These are phyloP conservation scores for Globisporangium paddicum DNA, from an alignment of 352 stramenopile genomes.

Conservation along the genomic window DNA sequence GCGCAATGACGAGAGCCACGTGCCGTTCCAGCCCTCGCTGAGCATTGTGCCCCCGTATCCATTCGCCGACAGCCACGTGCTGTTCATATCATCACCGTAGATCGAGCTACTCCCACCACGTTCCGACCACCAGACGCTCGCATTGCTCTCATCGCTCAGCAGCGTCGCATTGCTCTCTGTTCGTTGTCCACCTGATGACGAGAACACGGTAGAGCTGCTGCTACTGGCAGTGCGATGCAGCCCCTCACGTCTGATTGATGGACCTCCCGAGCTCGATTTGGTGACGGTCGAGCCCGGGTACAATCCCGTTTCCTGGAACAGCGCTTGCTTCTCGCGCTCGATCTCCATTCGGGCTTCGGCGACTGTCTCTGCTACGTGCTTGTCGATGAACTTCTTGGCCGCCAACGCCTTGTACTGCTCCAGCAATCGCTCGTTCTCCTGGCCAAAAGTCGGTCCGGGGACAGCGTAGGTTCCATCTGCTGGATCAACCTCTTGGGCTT, in stretches of 20 bases:
- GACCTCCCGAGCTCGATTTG: neutral
- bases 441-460: slow-evolving; percentile 1
- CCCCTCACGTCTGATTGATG: neutral
- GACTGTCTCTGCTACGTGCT: slow-evolving; percentile 64
- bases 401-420: slow-evolving; percentile 44
- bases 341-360: slow-evolving; percentile 56
- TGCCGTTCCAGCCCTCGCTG: slow-evolving; percentile 25
- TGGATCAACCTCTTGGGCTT: neutral
- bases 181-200: slow-evolving; percentile 21
- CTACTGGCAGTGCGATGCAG: slow-evolving; percentile 13
- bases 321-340: slow-evolving; percentile 59
- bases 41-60: slow-evolving; percentile 27
- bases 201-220: slow-evolving; percentile 20
- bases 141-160: slow-evolving; percentile 32
- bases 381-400: slow-evolving; percentile 68
- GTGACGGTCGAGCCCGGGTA: slow-evolving; percentile 36
- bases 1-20: slow-evolving; percentile 27
- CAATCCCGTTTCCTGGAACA: slow-evolving; percentile 63
- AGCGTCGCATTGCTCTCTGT: slow-evolving; percentile 28
- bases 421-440: slow-evolving; percentile 34
- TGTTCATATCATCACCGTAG: slow-evolving; percentile 31
- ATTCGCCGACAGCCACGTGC: slow-evolving; percentile 34
- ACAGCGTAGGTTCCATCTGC: neutral
- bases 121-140: slow-evolving; percentile 43
- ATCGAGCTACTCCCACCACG: slow-evolving; percentile 27